Evolutionary conservation across 345 rosid genomes (phyloP).

Genomic region (Euclidium syriacum): DNA sequence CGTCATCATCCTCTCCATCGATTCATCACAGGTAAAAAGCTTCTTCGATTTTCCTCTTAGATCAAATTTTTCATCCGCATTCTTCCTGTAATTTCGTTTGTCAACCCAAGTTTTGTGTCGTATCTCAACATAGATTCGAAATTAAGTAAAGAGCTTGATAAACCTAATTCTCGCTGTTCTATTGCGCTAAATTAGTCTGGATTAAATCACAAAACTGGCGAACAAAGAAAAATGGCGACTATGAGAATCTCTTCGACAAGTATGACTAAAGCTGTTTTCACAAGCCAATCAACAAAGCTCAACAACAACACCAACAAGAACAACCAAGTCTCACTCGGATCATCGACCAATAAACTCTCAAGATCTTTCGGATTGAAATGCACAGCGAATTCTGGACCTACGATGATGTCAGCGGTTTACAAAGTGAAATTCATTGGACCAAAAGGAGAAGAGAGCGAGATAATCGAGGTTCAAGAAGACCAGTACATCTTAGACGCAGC

Average conservation of each 20-base stretch:
- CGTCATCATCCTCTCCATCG: too few relatives aligned
- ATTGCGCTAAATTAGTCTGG: too few relatives aligned
- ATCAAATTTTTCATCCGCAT: too few relatives aligned
- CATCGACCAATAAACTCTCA: conserved; percentile 41
- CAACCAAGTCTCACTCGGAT: conserved; percentile 33
- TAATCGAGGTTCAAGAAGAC: conserved; percentile 58
- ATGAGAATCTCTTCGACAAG: conserved; percentile 37
- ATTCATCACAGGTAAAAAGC: too few relatives aligned
- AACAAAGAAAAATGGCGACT: conserved; percentile 41
- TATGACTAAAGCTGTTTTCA: conserved; percentile 41
- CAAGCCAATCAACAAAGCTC: conserved; percentile 26
- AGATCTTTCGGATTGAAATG: conserved; percentile 61
- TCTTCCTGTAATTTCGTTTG: too few relatives aligned
- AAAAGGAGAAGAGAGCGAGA: conserved; percentile 47
- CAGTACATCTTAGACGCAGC: conserved; percentile 74
- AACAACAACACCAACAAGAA: conserved; percentile 22
- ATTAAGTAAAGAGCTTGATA: too few relatives aligned
- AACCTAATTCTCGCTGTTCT: too few relatives aligned
- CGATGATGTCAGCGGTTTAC: conserved; percentile 58
- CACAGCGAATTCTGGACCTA: conserved; percentile 37
- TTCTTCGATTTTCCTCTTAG: too few relatives aligned
- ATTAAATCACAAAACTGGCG: too few relatives aligned
- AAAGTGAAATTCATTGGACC: conserved; percentile 77
- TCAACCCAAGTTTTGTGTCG: too few relatives aligned
- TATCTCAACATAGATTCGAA: too few relatives aligned